phyloP scores from a whole-genome alignment of 805 yeast species.

The Cephaloascus albidus region DNA sequence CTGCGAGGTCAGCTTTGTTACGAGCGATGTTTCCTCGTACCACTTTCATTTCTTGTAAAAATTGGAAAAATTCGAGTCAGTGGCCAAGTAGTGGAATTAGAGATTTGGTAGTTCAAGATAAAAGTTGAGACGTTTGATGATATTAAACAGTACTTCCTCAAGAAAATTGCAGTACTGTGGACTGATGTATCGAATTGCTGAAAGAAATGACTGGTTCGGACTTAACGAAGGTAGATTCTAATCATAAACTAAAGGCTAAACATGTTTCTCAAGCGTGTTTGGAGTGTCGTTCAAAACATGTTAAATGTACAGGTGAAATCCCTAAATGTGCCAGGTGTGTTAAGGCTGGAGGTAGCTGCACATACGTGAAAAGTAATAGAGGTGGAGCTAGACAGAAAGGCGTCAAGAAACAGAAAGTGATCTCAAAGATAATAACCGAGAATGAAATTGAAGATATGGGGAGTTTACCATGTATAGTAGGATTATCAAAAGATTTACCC shows the following conservation, averaged over 20 bases:
- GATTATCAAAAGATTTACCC: conserved; percentile 5
- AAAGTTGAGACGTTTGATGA: too few species aligned
- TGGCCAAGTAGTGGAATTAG: too few species aligned
- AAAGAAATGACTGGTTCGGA: too few species aligned
- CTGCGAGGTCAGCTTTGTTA: too few species aligned
- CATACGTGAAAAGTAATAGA: conserved; percentile 40
- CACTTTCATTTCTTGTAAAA: too few species aligned
- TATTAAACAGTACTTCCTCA: too few species aligned
- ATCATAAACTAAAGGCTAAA: conserved; percentile 12
- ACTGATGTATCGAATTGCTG: too few species aligned
- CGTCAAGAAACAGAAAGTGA: conserved; percentile 14
- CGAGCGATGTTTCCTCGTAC: too few species aligned
- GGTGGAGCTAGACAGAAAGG: conserved; percentile 48
- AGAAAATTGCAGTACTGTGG: too few species aligned
- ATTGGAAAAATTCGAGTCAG: too few species aligned
- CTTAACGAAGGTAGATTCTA: neutral
- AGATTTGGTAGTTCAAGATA: too few species aligned
- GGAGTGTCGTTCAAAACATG: conserved; percentile 40
- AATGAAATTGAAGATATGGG: neutral
- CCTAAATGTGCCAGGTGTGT: conserved; percentile 37
- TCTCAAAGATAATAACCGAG: neutral
- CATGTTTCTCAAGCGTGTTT: conserved; percentile 41
- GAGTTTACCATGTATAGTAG: neutral
- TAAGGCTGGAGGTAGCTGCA: conserved; percentile 24
- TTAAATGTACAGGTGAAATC: conserved; percentile 38